These are phyloP conservation scores for Mycena albidolilacea DNA, from an alignment of 768 basidiomycete genomes.

Conservation along the genomic window DNA sequence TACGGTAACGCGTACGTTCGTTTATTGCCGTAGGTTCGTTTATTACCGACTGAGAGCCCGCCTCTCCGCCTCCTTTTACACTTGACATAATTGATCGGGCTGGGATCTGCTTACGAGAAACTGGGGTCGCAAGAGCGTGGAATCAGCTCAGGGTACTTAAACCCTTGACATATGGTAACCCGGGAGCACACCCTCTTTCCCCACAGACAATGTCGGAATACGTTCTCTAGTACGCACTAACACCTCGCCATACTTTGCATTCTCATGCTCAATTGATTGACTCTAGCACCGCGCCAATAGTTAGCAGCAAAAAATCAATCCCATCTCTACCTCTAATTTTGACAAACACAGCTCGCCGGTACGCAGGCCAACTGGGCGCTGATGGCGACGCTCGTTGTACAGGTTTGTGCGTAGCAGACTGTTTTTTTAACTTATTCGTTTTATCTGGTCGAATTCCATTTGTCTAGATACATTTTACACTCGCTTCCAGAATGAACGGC, in stretches of 20 bases:
- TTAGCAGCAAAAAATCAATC: no score
- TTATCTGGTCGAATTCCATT: not conserved
- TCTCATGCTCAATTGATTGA: no score
- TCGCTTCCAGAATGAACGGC: not conserved
- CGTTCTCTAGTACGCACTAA: slow-evolving; percentile 8
- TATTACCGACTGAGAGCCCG: not conserved
- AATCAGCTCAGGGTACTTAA: not conserved
- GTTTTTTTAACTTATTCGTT: not conserved
- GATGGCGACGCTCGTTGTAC: not conserved
- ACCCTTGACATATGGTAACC: not conserved
- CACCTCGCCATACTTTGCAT: slow-evolving; percentile 8
- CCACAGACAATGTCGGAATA: slow-evolving; percentile 2
- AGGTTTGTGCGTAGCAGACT: not conserved
- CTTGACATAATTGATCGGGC: not conserved
- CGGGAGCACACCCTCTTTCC: not conserved
- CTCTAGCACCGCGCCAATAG: no score
- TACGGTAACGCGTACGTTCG: not conserved
- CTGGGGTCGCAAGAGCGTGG: no score
- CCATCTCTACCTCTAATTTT: no score
- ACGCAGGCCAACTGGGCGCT: not conserved
- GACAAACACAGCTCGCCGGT: no score
- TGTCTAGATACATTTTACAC: not conserved
- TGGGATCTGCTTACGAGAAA: not conserved
- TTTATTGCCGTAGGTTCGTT: not conserved
- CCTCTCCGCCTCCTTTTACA: not conserved